Percentiles rank a stretch among this genome's conserved stretches.
phyloP scores from a whole-genome alignment of 768 basidiomycete species.

The Mycena capillaripes region DNA sequence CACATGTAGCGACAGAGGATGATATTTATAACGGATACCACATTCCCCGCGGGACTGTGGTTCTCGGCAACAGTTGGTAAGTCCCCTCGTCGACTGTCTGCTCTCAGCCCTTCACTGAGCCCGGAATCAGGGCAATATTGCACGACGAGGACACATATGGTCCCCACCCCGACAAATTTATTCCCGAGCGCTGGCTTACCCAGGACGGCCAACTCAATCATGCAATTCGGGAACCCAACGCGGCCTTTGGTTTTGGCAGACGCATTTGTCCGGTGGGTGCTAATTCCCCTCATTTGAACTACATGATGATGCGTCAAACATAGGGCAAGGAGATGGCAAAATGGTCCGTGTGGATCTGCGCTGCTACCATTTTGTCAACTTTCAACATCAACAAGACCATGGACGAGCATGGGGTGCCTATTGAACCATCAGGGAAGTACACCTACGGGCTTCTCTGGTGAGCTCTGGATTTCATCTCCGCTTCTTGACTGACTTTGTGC shows the following conservation, averaged over 20 bases:
- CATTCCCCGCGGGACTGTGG: background rate
- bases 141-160: slow-evolving; percentile 9
- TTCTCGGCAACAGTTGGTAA: slow-evolving; percentile 3
- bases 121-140: background rate
- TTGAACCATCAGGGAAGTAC: slow-evolving; percentile 13
- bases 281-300: too few species aligned
- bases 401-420: slow-evolving; percentile 17
- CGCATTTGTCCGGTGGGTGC: background rate
- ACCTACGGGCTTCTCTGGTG: background rate
- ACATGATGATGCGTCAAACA: too few species aligned
- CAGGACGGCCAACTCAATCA: slow-evolving; percentile 17
- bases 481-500: too few species aligned
- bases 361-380: background rate
- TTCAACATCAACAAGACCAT: background rate
- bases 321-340: background rate
- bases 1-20: background rate
- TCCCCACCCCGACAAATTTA: background rate
- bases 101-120: background rate
- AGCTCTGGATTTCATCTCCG: too few species aligned
- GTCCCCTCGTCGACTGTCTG: background rate
- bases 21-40: slow-evolving; percentile 2
- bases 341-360: background rate
- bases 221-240: background rate
- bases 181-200: slow-evolving; percentile 38
- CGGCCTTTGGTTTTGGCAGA: background rate